Evolutionary conservation across 352 stramenopile species (phyloP).

Genomic region (Phytopythium cucurbitacearum): DNA sequence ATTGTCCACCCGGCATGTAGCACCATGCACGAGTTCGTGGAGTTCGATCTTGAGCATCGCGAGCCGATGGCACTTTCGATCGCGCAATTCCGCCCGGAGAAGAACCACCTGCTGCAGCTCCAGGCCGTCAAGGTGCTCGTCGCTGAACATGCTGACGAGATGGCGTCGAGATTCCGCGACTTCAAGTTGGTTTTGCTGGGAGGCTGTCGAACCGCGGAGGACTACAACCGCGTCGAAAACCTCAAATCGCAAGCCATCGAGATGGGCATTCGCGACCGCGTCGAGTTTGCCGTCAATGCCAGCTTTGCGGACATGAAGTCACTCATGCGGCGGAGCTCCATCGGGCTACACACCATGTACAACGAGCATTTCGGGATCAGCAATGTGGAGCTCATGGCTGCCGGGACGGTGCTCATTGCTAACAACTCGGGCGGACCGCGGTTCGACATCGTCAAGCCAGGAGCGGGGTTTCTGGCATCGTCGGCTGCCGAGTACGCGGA

Average conservation of each 20-base stretch:
- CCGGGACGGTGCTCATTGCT: constrained; percentile 93
- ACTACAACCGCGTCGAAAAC: constrained; percentile 86
- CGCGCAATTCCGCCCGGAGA: constrained; percentile 98
- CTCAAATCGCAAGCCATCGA: constrained; percentile 77
- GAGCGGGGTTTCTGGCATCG: constrained; percentile 77
- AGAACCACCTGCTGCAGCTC: constrained; percentile 97
- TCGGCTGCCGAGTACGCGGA: constrained; percentile 88
- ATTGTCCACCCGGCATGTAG: constrained; percentile 97
- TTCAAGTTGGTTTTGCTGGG: constrained; percentile 95
- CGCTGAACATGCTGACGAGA: constrained; percentile 37
- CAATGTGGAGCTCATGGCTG: constrained; percentile 99
- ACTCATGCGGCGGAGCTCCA: constrained; percentile 76
- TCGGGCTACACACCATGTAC: constrained; percentile 99
- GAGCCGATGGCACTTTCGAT: constrained; percentile 91
- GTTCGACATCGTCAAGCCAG: constrained; percentile 88
- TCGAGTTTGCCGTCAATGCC: constrained; percentile 95
- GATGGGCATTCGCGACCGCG: constrained; percentile 69
- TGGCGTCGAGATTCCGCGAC: constrained; percentile 34
- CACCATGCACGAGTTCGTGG: constrained; percentile 73
- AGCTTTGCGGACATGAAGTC: constrained; percentile 91
- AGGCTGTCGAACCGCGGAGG: constrained; percentile 93
- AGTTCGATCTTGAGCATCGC: constrained; percentile 49
- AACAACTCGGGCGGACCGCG: constrained; percentile 97
- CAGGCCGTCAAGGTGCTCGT: constrained; percentile 75
- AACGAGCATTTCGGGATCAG: constrained; percentile 99